Evolutionary conservation across 345 rosid species (phyloP).

Genomic region (Moricandia arvensis): DNA sequence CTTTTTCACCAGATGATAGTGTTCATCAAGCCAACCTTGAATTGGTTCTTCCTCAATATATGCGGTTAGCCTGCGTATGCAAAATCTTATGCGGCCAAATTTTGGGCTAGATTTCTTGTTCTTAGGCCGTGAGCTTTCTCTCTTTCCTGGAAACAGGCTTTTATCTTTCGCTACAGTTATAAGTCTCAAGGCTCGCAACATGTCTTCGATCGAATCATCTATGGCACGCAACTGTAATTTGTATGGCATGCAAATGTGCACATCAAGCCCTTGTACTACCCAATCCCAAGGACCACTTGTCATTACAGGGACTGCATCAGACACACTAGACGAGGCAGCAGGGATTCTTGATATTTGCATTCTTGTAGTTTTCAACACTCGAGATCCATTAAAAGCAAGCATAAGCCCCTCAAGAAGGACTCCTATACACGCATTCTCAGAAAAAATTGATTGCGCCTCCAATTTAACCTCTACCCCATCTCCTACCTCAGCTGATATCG

Average conservation of each 20-base stretch:
- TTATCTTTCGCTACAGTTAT: slow-evolving; percentile 62
- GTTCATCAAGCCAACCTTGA: slow-evolving; percentile 99
- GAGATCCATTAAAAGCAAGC: slow-evolving; percentile 69
- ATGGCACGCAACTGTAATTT: slow-evolving; percentile 92
- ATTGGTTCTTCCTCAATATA: slow-evolving; percentile 97
- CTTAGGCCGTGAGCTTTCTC: slow-evolving; percentile 65
- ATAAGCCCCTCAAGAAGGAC: slow-evolving; percentile 90
- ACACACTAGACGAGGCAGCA: slow-evolving; percentile 46
- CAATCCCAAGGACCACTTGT: slow-evolving; percentile 45
- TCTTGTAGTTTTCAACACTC: slow-evolving; percentile 77
- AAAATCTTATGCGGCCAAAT: slow-evolving; percentile 72
- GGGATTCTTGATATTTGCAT: slow-evolving; percentile 95
- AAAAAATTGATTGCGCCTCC: slow-evolving; percentile 92
- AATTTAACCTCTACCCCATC: slow-evolving; percentile 83
- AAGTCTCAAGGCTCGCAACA: slow-evolving; percentile 84
- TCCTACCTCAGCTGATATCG: slow-evolving; percentile 79
- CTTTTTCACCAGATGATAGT: slow-evolving; percentile 71
- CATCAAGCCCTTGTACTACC: slow-evolving; percentile 91
- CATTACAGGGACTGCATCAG: slow-evolving; percentile 52
- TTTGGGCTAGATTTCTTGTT: slow-evolving; percentile 73
- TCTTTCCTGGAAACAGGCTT: slow-evolving; percentile 57
- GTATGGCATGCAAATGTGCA: slow-evolving; percentile 86
- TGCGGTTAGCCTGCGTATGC: slow-evolving; percentile 68
- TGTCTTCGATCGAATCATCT: slow-evolving; percentile 94
- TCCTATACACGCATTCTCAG: slow-evolving; percentile 94